Percentiles rank a stretch among this genome's conserved stretches.
Conservation (phyloP, 2,329 filamentous ascomycete genomes). For the Fulvia fulva region DNA sequence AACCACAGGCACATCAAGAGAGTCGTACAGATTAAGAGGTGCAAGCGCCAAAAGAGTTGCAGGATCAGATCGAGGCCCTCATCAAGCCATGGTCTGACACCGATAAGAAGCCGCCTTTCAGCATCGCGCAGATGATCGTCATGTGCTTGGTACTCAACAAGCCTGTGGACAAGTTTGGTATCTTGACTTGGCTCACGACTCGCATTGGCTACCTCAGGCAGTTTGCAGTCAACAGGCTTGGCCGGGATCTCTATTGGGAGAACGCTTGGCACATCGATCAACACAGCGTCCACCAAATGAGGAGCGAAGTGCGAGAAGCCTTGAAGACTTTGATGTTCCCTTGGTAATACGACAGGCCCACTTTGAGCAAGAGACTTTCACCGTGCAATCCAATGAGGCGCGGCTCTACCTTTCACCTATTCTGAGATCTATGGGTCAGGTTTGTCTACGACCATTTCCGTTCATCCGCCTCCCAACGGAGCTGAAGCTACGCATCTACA, state of each 20-base stretch:
- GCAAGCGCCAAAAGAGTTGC: not conserved
- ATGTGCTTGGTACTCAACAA: not conserved
- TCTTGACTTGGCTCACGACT: not conserved
- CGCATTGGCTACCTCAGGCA: too few relatives aligned
- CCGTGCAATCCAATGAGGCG: not conserved
- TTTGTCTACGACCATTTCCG: not conserved
- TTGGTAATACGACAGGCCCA: not conserved
- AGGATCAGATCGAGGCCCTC: not conserved
- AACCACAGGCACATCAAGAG: too few relatives aligned
- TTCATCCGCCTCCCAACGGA: constrained; percentile 4
- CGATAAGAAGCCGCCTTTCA: not conserved
- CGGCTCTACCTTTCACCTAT: not conserved
- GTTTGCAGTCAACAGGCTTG: too few relatives aligned
- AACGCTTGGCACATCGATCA: too few relatives aligned
- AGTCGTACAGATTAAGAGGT: too few relatives aligned
- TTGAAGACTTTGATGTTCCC: not conserved
- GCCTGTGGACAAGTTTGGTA: not conserved
- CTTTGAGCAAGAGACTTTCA: not conserved
- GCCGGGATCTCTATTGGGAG: too few relatives aligned
- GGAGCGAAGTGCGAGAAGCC: too few relatives aligned
- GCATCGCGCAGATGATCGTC: not conserved
- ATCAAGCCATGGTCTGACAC: not conserved
- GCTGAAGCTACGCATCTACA: constrained; percentile 3
- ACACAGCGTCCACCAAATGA: too few relatives aligned
- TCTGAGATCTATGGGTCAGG: not conserved